Evolutionary conservation across 352 stramenopile species (phyloP).

Genomic region (Phytophthora fragariae): DNA sequence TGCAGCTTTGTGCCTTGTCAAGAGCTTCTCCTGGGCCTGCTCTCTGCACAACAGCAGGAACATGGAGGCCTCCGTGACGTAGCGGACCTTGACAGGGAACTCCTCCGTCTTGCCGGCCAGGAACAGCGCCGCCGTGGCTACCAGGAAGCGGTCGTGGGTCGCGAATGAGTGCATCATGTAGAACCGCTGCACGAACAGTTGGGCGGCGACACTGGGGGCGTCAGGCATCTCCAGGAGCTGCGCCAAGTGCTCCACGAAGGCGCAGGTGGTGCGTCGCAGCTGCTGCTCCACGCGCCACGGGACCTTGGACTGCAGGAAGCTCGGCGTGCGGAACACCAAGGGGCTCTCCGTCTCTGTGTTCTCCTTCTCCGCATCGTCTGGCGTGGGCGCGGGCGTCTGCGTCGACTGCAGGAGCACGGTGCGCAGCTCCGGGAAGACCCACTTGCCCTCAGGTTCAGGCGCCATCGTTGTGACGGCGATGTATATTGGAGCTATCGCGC

Average conservation of each 20-base stretch:
- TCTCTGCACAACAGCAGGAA: constrained; percentile 62
- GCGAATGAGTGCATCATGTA: constrained; percentile 83
- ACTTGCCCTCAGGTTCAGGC: constrained; percentile 37
- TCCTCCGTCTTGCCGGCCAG: constrained; percentile 81
- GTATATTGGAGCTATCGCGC: too few relatives aligned
- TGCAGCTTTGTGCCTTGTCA: constrained; percentile 23
- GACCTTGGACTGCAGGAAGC: constrained; percentile 51
- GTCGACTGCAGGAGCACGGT: constrained; percentile 35
- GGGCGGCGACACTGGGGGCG: constrained; percentile 58
- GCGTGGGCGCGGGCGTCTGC: neutral
- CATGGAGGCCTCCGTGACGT: constrained; percentile 79
- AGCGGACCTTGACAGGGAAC: constrained; percentile 80
- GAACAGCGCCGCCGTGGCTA: constrained; percentile 80
- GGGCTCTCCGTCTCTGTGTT: constrained; percentile 6
- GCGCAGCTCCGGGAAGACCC: constrained; percentile 61
- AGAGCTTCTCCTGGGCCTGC: constrained; percentile 46
- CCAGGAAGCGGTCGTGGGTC: constrained; percentile 82
- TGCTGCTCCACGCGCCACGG: constrained; percentile 67
- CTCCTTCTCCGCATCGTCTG: constrained; percentile 38
- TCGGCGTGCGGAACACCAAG: constrained; percentile 54
- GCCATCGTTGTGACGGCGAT: constrained; percentile 23
- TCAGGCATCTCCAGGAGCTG: constrained; percentile 68
- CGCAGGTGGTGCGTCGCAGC: constrained; percentile 69
- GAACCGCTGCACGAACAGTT: constrained; percentile 81
- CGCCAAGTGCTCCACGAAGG: constrained; percentile 74